Evolutionary conservation across 2,329 filamentous ascomycete genomes (phyloP).

Genomic region (Hymenoscyphus fraxineus): DNA sequence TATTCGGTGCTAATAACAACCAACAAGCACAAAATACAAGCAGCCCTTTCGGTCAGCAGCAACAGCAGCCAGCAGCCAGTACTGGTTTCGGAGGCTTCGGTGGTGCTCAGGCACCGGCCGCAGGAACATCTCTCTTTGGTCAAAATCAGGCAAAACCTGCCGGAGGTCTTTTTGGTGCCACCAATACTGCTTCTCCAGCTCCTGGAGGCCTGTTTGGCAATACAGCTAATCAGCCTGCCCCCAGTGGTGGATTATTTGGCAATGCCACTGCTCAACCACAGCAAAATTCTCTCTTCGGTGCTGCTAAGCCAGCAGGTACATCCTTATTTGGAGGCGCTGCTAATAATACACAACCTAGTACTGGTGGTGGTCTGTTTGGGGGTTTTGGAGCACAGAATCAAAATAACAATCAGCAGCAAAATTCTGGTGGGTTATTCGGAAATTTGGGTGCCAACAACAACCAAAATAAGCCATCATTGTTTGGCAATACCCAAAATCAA

Average conservation of each 20-base stretch:
- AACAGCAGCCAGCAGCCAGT: not conserved
- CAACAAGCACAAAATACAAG: not conserved
- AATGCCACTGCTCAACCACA: not conserved
- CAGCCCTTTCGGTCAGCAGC: slow-evolving; percentile 5
- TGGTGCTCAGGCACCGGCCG: not conserved
- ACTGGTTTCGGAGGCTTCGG: slow-evolving; percentile 9
- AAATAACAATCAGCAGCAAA: slow-evolving; percentile 37
- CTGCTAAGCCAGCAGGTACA: not conserved
- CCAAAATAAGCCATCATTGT: slow-evolving; percentile 50
- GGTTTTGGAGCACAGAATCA: slow-evolving; percentile 37
- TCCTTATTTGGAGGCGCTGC: not conserved
- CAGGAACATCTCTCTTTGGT: not conserved
- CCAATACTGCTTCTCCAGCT: slow-evolving; percentile 11
- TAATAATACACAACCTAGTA: slow-evolving; percentile 13
- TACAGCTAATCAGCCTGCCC: slow-evolving; percentile 30
- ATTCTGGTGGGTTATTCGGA: slow-evolving; percentile 47
- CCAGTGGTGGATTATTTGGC: slow-evolving; percentile 46
- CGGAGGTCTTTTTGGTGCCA: slow-evolving; percentile 1
- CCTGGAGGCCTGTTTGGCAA: slow-evolving; percentile 39
- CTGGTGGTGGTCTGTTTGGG: slow-evolving; percentile 32
- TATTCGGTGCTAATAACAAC: slow-evolving; percentile 1
- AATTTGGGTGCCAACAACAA: slow-evolving; percentile 43
- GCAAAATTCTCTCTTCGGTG: not conserved
- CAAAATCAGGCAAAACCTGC: not conserved
- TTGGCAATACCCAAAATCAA: slow-evolving; percentile 37